Evolutionary conservation across 1,139 yeast genomes (phyloP), one percentile per base, ranked within the genome.

Genomic region (Pichia sp.): DNA sequence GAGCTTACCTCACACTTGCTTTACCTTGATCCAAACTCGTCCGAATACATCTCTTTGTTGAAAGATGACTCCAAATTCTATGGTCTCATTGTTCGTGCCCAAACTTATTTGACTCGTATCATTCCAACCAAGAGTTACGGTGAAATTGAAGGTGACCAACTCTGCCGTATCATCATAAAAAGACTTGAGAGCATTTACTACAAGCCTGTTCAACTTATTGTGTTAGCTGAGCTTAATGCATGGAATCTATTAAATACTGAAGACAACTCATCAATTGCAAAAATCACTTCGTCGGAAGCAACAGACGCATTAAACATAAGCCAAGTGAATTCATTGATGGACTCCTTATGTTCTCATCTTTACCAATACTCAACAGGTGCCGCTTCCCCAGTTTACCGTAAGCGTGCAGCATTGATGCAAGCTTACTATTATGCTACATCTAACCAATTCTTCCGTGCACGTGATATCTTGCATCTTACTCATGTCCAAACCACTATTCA

Each of bases 101-200:
- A 95, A 75, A 72, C 87, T 61, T 92, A 93, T 72, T 78, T 87
- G 67, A 98, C 93, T 72, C 68, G 76, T 38, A 79, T 83, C 56
- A 77, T 82, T 55, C 76, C 84, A 29, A 74, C 75, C 53, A 72
- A 67, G 11, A 72, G 73, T 49, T 74, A 75, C 62, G 55, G 68
- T 30, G 70, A 70, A 50, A 67, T 75, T 26, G 70, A 77, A 59
- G 80, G 81, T 60, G 85, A 80, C 60, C 87, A 84, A 67, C 75
- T 86, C 64, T 82, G 92, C 54, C 84, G 98, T 71, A 79, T 90
- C 54, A 78, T 90, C 52, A 77, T 85, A 57, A 87, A 95, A 71
- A 84, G 99, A 75, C 76, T 95, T 67, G 97, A 93, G 66, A 97
- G 89, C 73, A 79, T 93, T 54, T 93, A 95, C 76, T 95, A 85